Percentiles rank a stretch among this genome's conserved stretches.
phyloP scores from a whole-genome alignment of 2,329 filamentous ascomycete species.

The Cryphonectria naterciae region DNA sequence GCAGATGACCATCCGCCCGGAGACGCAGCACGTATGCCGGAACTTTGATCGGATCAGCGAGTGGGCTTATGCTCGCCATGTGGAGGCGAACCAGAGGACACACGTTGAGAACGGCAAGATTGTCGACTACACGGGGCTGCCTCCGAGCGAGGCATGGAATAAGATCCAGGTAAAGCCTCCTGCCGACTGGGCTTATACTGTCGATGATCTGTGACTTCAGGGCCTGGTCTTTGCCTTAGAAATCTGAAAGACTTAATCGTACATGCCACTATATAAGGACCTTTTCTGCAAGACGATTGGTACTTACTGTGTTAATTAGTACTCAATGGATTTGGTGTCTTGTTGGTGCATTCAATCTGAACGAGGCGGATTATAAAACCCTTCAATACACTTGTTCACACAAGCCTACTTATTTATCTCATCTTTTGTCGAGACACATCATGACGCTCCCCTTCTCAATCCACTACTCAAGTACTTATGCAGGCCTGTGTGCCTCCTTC shows the following conservation, averaged over 20 bases:
- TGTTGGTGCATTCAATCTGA: too few species aligned
- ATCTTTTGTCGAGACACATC: background rate
- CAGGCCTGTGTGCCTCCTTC: conserved; percentile 37
- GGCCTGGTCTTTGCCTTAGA: too few species aligned
- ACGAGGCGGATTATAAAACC: too few species aligned
- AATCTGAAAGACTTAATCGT: background rate
- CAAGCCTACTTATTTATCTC: too few species aligned
- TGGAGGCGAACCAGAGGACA: conserved; percentile 6
- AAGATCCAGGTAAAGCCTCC: conserved; percentile 17
- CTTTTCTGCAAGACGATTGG: background rate
- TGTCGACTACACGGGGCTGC: conserved; percentile 17
- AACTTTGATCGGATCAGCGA: conserved; percentile 21
- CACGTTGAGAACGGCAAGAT: conserved; percentile 22
- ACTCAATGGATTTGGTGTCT: background rate
- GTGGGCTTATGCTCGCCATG: conserved; percentile 20
- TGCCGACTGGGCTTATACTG: conserved; percentile 15
- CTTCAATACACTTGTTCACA: too few species aligned
- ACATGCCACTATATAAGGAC: background rate
- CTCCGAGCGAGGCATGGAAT: conserved; percentile 16
- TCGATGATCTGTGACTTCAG: conserved; percentile 3
- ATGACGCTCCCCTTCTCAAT: background rate
- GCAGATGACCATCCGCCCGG: conserved; percentile 17
- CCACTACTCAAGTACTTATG: too few species aligned
- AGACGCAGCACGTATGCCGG: conserved; percentile 16
- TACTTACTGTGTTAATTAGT: background rate